Base-by-base conservation (phyloP, 116 monocot species). In the Dioscorea cayenensis region DNA sequence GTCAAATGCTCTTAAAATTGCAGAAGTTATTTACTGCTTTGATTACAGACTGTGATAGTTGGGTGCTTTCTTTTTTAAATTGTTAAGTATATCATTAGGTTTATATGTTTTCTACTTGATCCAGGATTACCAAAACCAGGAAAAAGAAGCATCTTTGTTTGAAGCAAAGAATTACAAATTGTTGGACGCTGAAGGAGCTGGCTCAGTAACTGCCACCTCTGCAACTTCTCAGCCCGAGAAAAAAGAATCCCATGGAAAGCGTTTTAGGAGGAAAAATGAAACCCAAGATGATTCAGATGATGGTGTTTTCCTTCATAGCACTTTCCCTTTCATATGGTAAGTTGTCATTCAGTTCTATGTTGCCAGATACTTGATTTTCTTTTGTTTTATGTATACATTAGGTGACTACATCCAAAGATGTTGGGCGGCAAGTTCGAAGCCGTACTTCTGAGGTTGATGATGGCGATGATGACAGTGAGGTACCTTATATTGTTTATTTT, bases 91-190 rank as follows among this genome's bases (percentile, higher is more conserved):
- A n/a, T 60, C 60, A 2, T 14, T n/a, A 21, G 19, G 18, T 21
- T 60, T n/a, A 18, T 60, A 18, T 1, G 36, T 64, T 9, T 69
- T 28, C 62, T 51, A 27, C 52, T 50, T 72, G 50, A 3, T 67
- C 21, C 74, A 92, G 97, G 67, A 28, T 70, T 99, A 99, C 62
- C 84, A 85, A 73, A 87, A 78, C 65, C 67, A 86, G 76, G 94
- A 89, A 80, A 94, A 78, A 43, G 87, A 89, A 69, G 87, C 99
- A 68, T 84, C 84, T 28, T 63, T 78, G 23, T 71, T 94, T 25
- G 99, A 69, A 91, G 83, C 94, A 99, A 55, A 85, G 76, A 88
- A 76, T 36, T 99, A 99, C 76, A 84, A 82, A 71, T 43, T 99
- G 19, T 67, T 99, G 71, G 94, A 88, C 72, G 88, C 78, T 65